Conservation (phyloP, 345 rosid genomes). For the Salix arbutifolia region DNA sequence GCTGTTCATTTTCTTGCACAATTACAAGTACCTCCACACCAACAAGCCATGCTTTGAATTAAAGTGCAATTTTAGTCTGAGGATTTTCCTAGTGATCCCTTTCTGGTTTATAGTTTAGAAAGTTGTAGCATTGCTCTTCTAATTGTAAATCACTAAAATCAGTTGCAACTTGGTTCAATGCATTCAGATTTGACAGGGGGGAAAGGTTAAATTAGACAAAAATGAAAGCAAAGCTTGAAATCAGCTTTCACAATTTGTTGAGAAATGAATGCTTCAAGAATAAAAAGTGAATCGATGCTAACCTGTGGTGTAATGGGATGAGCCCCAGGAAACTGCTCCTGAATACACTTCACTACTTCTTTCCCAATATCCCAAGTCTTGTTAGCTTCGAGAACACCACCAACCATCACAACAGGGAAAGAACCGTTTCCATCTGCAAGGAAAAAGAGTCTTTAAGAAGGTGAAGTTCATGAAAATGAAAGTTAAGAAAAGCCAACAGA, state of each 20-base stretch:
- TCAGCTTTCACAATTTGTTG: neutral
- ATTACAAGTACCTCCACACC: neutral
- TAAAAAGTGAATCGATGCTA: slow-evolving; percentile 4
- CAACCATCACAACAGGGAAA: slow-evolving; percentile 75
- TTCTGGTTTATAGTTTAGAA: neutral
- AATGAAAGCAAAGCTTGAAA: neutral
- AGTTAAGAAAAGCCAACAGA: neutral
- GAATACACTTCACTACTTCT: slow-evolving; percentile 48
- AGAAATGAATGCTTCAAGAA: neutral
- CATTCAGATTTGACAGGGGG: neutral
- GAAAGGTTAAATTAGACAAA: neutral
- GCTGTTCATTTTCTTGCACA: neutral
- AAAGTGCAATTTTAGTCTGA: neutral
- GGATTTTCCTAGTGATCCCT: neutral
- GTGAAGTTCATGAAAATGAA: neutral
- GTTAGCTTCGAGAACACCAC: slow-evolving; percentile 67
- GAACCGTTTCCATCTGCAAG: slow-evolving; percentile 51
- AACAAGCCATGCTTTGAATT: neutral
- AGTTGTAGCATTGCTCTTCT: neutral
- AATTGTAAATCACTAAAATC: neutral
- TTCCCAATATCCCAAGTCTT: slow-evolving; percentile 63
- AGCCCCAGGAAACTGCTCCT: slow-evolving; percentile 45
- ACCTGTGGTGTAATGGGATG: slow-evolving; percentile 60
- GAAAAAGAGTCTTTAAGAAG: neutral
- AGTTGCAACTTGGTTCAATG: neutral